A percentile compares a stretch with the other conserved stretches of the same genome.
phyloP scores from a whole-genome alignment of 495 filamentous ascomycete genomes.

The Haplographium delicatum region DNA sequence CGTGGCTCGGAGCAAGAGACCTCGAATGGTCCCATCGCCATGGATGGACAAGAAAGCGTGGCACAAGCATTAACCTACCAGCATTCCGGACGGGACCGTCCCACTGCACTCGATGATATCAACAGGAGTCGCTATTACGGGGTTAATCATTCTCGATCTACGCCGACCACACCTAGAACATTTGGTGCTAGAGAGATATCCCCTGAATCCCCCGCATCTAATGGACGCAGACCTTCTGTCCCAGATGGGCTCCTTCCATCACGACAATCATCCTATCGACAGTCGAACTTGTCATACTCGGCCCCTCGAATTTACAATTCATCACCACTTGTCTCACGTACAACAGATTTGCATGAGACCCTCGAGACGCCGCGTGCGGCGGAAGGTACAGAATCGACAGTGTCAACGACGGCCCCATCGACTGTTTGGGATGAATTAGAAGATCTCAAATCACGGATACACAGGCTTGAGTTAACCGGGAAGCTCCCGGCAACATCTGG shows the following conservation, averaged over 20 bases:
- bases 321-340: conserved; percentile 50
- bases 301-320: conserved; percentile 48
- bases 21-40: conserved; percentile 6
- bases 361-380: conserved; percentile 44
- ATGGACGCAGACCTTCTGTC: conserved; percentile 42
- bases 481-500: conserved; percentile 77
- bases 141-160: conserved; percentile 35
- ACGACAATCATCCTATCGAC: conserved; percentile 22
- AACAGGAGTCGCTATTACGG: conserved; percentile 37
- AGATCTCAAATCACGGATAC: conserved; percentile 89
- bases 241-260: conserved; percentile 15
- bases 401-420: conserved; percentile 81
- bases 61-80: conserved; percentile 32
- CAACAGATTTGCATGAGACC: conserved; percentile 21
- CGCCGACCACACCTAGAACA: conserved; percentile 39
- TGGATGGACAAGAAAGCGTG: conserved; percentile 18
- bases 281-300: conserved; percentile 50
- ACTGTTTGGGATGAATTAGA: conserved; percentile 98
- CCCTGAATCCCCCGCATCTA: conserved; percentile 37
- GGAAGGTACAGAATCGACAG: conserved; percentile 72
- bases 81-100: conserved; percentile 33
- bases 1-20: conserved; percentile 22
- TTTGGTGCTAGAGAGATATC: conserved; percentile 40
- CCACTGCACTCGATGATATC: conserved; percentile 42
- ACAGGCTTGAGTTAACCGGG: conserved; percentile 84